Percentiles rank a stretch among this genome's conserved stretches.
These are phyloP conservation scores for Smallanthus sonchifolius DNA, from an alignment of 129 eudicot genomes.

Conservation along the genomic window DNA sequence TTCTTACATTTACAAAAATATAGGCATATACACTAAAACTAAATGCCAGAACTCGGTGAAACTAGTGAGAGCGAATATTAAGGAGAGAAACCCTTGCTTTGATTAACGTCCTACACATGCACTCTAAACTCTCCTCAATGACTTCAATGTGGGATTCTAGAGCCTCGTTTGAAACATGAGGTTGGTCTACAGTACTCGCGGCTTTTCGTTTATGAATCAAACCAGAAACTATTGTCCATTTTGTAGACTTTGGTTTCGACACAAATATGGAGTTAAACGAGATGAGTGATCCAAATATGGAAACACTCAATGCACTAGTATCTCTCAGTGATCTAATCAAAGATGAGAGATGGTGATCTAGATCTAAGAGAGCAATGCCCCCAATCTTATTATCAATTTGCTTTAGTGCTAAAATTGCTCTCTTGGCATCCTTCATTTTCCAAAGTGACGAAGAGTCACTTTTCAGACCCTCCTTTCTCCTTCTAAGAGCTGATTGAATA, in stretches of 20 bases:
- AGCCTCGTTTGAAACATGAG: slow-evolving; percentile 23
- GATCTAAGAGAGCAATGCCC: slow-evolving; percentile 4
- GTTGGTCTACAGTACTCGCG: slow-evolving; percentile 5
- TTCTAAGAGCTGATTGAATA: slow-evolving; percentile 32
- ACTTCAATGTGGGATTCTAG: slow-evolving; percentile 35
- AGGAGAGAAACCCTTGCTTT: slow-evolving; percentile 42
- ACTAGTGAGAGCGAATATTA: slow-evolving; percentile 36
- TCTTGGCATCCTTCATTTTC: slow-evolving; percentile 31
- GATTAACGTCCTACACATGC: slow-evolving; percentile 44
- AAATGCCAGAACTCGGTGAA: slow-evolving; percentile 10
- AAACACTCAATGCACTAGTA: slow-evolving; percentile 29
- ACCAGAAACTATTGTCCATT: slow-evolving; percentile 40
- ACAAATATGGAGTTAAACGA: slow-evolving; percentile 18
- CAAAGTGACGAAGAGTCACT: slow-evolving; percentile 4
- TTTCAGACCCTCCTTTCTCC: slow-evolving; percentile 25
- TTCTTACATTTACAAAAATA: slow-evolving; percentile 12
- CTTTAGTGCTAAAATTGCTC: slow-evolving; percentile 19
- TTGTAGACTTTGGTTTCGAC: slow-evolving; percentile 23
- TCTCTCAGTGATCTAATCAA: slow-evolving; percentile 33
- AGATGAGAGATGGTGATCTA: slow-evolving; percentile 23
- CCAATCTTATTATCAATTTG: slow-evolving; percentile 14
- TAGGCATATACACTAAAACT: not conserved
- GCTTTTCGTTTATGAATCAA: slow-evolving; percentile 20
- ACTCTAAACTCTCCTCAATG: slow-evolving; percentile 33
- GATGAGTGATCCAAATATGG: slow-evolving; percentile 28